Percentiles rank a stretch among this genome's conserved stretches.
phyloP scores from a whole-genome alignment of 352 stramenopile genomes.

The Globisporangium takayamanum region DNA sequence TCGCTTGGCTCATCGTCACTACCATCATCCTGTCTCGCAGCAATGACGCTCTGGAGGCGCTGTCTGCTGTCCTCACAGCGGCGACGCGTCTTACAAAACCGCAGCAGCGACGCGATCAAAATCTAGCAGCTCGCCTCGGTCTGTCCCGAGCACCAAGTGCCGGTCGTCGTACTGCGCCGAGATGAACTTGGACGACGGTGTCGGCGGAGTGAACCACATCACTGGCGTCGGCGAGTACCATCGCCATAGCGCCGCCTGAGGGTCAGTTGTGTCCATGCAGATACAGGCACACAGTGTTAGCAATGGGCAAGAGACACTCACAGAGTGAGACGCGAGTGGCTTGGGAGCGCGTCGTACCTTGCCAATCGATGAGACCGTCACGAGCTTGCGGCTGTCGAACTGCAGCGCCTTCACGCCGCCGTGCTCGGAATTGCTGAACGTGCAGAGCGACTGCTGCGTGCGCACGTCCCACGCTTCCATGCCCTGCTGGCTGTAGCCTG shows the following conservation, averaged over 20 bases:
- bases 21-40: neutral
- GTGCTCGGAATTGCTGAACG: slow-evolving; percentile 71
- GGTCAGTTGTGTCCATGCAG: neutral
- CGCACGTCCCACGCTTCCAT: slow-evolving; percentile 88
- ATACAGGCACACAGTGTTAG: neutral
- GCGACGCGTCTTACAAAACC: slow-evolving; percentile 25
- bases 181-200: slow-evolving; percentile 45
- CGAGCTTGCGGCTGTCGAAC: slow-evolving; percentile 85
- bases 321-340: neutral
- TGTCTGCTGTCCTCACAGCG: neutral
- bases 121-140: slow-evolving; percentile 67
- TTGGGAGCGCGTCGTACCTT: slow-evolving; percentile 33
- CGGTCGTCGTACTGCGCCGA: slow-evolving; percentile 69
- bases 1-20: neutral
- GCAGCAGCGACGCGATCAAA: slow-evolving; percentile 63
- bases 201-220: slow-evolving; percentile 57
- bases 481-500: slow-evolving; percentile 70
- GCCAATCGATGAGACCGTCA: slow-evolving; percentile 66
- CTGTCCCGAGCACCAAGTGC: slow-evolving; percentile 71
- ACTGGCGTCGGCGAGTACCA: slow-evolving; percentile 81
- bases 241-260: slow-evolving; percentile 69
- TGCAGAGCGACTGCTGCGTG: slow-evolving; percentile 80
- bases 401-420: slow-evolving; percentile 69
- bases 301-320: neutral
- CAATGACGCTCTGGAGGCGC: neutral